Percentiles rank a stretch among this genome's conserved stretches.
These are phyloP conservation scores for Bonia amplexicaulis DNA, from an alignment of 176 grass and related monocot genomes.

Conservation along the genomic window DNA sequence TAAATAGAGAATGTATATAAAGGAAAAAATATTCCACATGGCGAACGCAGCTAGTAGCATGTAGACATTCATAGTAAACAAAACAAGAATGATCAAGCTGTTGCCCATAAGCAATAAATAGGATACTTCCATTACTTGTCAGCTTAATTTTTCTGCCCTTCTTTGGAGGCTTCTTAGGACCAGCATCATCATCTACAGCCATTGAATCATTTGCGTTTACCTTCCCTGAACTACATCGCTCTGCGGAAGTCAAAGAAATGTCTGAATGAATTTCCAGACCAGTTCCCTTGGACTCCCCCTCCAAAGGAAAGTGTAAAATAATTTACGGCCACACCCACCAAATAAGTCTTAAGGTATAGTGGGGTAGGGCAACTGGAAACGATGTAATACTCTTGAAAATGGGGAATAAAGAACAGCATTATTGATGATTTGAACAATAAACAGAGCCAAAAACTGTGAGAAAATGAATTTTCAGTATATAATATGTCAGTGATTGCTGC, in stretches of 20 bases:
- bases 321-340: not conserved
- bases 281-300: not conserved
- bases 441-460: not conserved
- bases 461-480: not conserved
- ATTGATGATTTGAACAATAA: not conserved
- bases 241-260: slow-evolving; percentile 35
- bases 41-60: not conserved
- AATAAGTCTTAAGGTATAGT: not conserved
- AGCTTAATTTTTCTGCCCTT: slow-evolving; percentile 61
- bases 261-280: not conserved
- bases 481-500: not conserved
- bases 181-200: slow-evolving; percentile 31
- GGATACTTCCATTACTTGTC: slow-evolving; percentile 63
- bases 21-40: not conserved
- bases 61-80: not conserved
- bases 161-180: slow-evolving; percentile 49
- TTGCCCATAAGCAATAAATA: slow-evolving; percentile 22
- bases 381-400: not conserved
- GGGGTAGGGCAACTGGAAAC: not conserved
- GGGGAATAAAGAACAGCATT: not conserved
- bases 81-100: slow-evolving; percentile 27
- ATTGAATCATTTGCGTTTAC: slow-evolving; percentile 25
- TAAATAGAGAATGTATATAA: not conserved
- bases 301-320: not conserved
- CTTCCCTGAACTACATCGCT: slow-evolving; percentile 42